Base-by-base conservation (phyloP, 306 rosid species). In the Pyrus communis region DNA sequence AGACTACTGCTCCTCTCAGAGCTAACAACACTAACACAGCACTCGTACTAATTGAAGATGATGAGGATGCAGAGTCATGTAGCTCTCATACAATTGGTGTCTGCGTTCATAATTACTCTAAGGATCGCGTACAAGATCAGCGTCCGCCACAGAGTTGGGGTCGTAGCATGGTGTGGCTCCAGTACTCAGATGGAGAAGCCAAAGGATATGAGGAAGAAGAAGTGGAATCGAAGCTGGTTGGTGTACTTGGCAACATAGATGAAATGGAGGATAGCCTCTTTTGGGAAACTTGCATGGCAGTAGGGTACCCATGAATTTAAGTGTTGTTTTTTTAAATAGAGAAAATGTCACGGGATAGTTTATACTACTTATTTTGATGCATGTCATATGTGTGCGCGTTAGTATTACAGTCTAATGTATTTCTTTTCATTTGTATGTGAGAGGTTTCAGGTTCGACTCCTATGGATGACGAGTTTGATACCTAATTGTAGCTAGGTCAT, bases 271-370 rank as follows among this genome's bases (percentile, higher is more conserved):
- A 88, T 17, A 84, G 83, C 79, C 51, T 84, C 49, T 88, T 86
- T 67, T 88, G 92, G 92, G 90, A 86, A 81, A 82, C 80, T 13
- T 88, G 90, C 79, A 84, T 88, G 57, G 89, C 69, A 23, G 84
- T 70, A 9, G 92, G 90, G 67, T 86, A 88, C 62, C 88, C 90
- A 7, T 84, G 67, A 61, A 27, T 61, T 61, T 22, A 58, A 58
- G 30, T 11, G 25, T 58, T 58, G 17, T 11, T 22, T 58, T 58
- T 4, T 4, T n/a, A 58, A 28, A 11, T 58, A 22, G 30, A 58
- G 63, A 58, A 22, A 58, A 11, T 58, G 30, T 22, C 63, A n/a
- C 4, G 7, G 7, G 59, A 13, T 58, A 25, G 30, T 22, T 3
- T 49, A 15, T 49, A 49, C 55, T 5, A 49, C 55, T 49, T 49